Percentiles rank a stretch among this genome's conserved stretches.
phyloP scores from a whole-genome alignment of 2,329 filamentous ascomycete species.

The Microascus cirrosus region DNA sequence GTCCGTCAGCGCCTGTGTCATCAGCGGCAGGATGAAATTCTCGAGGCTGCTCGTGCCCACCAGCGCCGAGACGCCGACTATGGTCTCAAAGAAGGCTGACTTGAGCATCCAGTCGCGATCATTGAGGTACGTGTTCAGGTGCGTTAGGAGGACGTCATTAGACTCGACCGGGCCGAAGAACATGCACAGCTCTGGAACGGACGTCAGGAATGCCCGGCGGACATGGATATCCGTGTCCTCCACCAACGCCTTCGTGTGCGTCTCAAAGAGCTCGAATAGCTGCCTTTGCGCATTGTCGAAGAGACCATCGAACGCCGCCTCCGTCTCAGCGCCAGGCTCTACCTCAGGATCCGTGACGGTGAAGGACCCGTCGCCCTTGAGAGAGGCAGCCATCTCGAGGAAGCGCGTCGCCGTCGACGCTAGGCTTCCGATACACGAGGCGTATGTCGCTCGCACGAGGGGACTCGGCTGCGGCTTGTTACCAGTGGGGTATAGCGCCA shows the following conservation, averaged over 20 bases:
- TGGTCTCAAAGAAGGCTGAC: constrained; percentile 91
- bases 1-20: constrained; percentile 90
- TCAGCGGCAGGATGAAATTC: constrained; percentile 88
- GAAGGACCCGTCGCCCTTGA: constrained; percentile 73
- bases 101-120: constrained; percentile 95
- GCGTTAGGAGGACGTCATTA: constrained; percentile 91
- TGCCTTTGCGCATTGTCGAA: constrained; percentile 83
- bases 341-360: constrained; percentile 67
- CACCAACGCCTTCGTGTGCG: constrained; percentile 78
- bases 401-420: constrained; percentile 78
- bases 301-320: constrained; percentile 65
- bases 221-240: constrained; percentile 81
- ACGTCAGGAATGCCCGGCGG: constrained; percentile 79
- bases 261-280: constrained; percentile 73
- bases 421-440: constrained; percentile 79
- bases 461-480: constrained; percentile 39
- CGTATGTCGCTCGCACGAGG: constrained; percentile 80
- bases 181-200: constrained; percentile 82
- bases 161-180: constrained; percentile 90
- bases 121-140: constrained; percentile 94
- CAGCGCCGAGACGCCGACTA: constrained; percentile 85
- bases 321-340: constrained; percentile 57
- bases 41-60: constrained; percentile 82
- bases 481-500: constrained; percentile 29
- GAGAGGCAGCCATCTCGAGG: constrained; percentile 79